Percentiles rank a stretch among this genome's conserved stretches.
Conservation (phyloP, 306 rosid genomes). For the Quercus parvula region DNA sequence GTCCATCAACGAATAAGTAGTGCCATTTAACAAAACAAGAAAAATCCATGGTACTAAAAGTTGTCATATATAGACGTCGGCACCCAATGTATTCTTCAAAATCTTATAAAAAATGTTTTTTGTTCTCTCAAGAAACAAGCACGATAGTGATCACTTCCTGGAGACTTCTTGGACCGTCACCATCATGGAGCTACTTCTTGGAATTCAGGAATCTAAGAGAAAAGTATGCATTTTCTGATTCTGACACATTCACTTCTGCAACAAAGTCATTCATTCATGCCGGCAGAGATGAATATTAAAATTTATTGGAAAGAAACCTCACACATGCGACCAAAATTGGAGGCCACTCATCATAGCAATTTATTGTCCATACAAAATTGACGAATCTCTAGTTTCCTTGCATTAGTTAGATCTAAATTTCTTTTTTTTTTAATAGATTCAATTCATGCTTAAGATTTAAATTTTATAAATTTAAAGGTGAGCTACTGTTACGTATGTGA, state of each 20-base stretch:
- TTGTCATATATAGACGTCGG: too few relatives aligned
- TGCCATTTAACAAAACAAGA: too few relatives aligned
- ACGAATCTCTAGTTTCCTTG: background rate
- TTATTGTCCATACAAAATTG: background rate
- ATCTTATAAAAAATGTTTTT: background rate
- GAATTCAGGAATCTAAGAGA: background rate
- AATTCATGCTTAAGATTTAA: too few relatives aligned
- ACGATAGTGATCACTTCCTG: background rate
- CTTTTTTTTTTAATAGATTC: too few relatives aligned
- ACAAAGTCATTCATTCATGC: background rate
- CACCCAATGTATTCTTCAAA: background rate
- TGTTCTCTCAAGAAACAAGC: background rate
- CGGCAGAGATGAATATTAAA: background rate
- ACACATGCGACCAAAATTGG: background rate
- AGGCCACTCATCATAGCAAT: too few relatives aligned
- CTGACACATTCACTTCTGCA: constrained; percentile 12
- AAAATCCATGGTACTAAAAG: too few relatives aligned
- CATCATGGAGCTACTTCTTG: background rate
- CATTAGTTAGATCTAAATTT: too few relatives aligned
- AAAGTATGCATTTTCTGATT: constrained; percentile 3
- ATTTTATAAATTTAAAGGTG: too few relatives aligned
- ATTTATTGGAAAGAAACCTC: background rate
- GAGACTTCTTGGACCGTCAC: background rate
- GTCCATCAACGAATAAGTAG: too few relatives aligned
- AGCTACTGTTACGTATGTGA: too few relatives aligned